Evolutionary conservation across 179 eudicot genomes (phyloP), one percentile per base, ranked within the genome.

Genomic region (Sideroxylon spinosum): DNA sequence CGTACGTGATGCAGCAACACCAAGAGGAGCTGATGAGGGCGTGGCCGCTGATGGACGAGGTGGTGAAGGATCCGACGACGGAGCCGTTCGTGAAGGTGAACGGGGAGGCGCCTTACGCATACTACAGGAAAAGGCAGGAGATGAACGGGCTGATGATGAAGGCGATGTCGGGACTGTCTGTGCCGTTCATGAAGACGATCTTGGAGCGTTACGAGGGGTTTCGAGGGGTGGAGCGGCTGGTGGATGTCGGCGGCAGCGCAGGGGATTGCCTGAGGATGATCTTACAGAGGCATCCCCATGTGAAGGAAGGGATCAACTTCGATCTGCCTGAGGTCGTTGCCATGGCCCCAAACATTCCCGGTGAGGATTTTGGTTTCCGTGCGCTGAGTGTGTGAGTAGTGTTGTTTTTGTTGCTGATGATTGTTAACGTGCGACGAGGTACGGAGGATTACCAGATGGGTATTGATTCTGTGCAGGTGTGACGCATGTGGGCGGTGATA

Each of bases 291-390:
- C 73, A 78, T 82, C 53, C n/a, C 9, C 73, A 81, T 61, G 80
- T 88, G 60, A 83, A 83, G 65, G 81, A 88, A 78, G 91, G 89
- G 64, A 73, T 85, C 70, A 86, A 86, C 76, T 88, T 86, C 49
- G 91, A 88, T 55, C 79, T 88, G 78, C 91, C 91, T 73, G 91
- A 88, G 62, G 91, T 86, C 53, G 91, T 88, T 57, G 88, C 85
- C 26, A 76, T 78, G 73, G 91, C 91, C 74, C 88, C 89, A 11
- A 75, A 48, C 23, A 81, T 86, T 53, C 87, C 84, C 66, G 87
- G 91, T 88, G n/a, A 55, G 79, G 6, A 55, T 62, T 56, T 28
- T n/a, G 0, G 6, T 68, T 62, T 56, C 29, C 6, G 8, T 61
- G 17, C 23, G 22, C 4, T 17, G 9, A 6, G 65, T 2, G 25